Evolutionary conservation across 23 red algal species (phyloP).

Genomic region (Agarophyton chilense): DNA sequence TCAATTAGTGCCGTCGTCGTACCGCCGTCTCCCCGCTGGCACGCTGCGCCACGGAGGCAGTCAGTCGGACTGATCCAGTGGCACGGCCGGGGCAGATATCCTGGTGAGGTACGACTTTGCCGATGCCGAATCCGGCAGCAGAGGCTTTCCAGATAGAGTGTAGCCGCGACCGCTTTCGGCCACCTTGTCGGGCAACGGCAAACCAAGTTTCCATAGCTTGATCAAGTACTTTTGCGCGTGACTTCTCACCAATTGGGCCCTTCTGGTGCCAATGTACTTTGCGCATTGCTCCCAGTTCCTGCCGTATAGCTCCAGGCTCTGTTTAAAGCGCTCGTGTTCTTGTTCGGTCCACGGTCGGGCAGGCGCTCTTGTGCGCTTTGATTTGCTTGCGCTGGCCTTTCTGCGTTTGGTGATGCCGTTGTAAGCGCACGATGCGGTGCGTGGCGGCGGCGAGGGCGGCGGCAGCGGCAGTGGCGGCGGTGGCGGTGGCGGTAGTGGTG

Average conservation of each 20-base stretch:
- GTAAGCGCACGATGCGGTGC: no score
- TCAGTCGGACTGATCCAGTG: not conserved
- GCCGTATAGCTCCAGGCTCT: constrained; percentile 82
- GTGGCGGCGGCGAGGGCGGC: no score
- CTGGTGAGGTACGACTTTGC: constrained; percentile 76
- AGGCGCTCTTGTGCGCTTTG: constrained; percentile 60
- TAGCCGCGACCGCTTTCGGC: constrained; percentile 90
- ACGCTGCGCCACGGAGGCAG: no score
- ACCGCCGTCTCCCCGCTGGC: no score
- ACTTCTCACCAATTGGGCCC: constrained; percentile 75
- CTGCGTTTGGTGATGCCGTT: not conserved
- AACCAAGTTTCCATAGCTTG: constrained; percentile 86
- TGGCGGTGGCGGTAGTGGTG: no score
- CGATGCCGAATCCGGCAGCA: constrained; percentile 74
- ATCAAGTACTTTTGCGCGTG: constrained; percentile 98
- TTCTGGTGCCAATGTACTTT: constrained; percentile 82
- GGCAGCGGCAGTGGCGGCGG: no score
- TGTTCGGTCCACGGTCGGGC: constrained; percentile 79
- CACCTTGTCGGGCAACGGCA: constrained; percentile 84
- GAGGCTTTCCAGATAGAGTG: constrained; percentile 92
- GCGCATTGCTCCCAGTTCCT: constrained; percentile 86
- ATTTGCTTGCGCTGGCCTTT: constrained; percentile 11
- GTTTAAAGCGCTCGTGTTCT: constrained; percentile 85
- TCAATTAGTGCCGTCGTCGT: no score
- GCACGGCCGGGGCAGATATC: constrained; percentile 24